Evolutionary conservation across 73 alveolate species (phyloP).

Genomic region (Paramecium tetraurelia): DNA sequence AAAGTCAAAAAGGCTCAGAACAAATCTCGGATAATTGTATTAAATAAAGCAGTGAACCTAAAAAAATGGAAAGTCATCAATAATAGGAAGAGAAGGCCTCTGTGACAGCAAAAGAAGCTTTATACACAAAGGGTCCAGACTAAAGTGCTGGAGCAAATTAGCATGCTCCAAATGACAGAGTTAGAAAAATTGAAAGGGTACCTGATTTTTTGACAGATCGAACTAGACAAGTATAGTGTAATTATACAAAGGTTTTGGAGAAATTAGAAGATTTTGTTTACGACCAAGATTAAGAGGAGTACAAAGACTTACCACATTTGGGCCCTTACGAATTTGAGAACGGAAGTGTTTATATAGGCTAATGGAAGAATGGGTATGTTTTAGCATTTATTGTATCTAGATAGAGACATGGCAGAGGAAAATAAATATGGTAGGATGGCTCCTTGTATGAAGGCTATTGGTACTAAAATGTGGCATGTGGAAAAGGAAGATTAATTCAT

Average conservation of each 20-base stretch:
- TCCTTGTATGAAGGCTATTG: constrained; percentile 89
- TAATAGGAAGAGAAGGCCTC: neutral
- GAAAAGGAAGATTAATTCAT: constrained; percentile 75
- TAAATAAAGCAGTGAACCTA: neutral
- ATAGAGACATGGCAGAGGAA: constrained; percentile 88
- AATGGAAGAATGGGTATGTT: constrained; percentile 75
- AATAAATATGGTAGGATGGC: constrained; percentile 83
- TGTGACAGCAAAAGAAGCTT: neutral
- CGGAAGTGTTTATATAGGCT: constrained; percentile 81
- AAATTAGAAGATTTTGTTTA: neutral
- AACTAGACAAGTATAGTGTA: neutral
- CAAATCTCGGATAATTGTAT: neutral
- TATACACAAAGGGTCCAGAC: neutral
- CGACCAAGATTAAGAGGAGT: constrained; percentile 54
- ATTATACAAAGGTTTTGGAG: neutral
- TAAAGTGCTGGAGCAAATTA: neutral
- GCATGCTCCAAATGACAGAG: constrained; percentile 42
- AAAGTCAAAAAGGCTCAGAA: neutral
- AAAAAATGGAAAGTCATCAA: neutral
- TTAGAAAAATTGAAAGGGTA: neutral
- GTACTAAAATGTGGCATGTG: constrained; percentile 73
- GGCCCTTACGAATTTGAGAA: constrained; percentile 67
- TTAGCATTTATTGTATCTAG: constrained; percentile 22
- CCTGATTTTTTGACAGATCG: neutral
- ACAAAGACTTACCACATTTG: constrained; percentile 42